Conservation (phyloP, 352 stramenopile genomes). For the Phytopythium aichiense region DNA sequence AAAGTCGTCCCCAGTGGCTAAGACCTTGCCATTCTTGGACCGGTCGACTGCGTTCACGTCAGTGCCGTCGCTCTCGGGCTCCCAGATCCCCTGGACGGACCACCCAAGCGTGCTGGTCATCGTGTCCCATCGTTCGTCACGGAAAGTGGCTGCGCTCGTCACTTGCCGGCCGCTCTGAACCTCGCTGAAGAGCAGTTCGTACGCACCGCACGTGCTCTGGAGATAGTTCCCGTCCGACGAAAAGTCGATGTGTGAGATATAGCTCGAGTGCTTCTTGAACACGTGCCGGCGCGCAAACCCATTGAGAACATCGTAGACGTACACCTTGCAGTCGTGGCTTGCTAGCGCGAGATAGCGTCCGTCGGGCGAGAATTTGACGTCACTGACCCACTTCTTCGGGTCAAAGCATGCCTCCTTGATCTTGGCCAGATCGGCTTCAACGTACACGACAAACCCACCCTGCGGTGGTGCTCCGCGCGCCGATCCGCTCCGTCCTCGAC, state of each 20-base stretch:
- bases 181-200: slow-evolving; percentile 91
- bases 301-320: slow-evolving; percentile 74
- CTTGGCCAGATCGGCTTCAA: slow-evolving; percentile 35
- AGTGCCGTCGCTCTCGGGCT: slow-evolving; percentile 63
- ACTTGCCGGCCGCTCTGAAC: slow-evolving; percentile 61
- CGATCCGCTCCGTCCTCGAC: background rate
- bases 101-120: slow-evolving; percentile 87
- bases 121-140: slow-evolving; percentile 89
- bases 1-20: slow-evolving; percentile 82
- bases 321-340: slow-evolving; percentile 71
- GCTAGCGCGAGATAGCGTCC: slow-evolving; percentile 52
- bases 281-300: slow-evolving; percentile 51
- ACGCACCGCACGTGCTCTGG: slow-evolving; percentile 75
- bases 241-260: slow-evolving; percentile 78
- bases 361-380: slow-evolving; percentile 72
- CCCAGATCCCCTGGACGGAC: slow-evolving; percentile 90
- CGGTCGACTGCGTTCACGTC: slow-evolving; percentile 79
- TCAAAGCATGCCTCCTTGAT: slow-evolving; percentile 48
- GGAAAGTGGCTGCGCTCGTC: slow-evolving; percentile 68
- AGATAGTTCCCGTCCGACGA: slow-evolving; percentile 57
- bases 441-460: slow-evolving; percentile 64
- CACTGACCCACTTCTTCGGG: slow-evolving; percentile 64
- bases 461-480: background rate
- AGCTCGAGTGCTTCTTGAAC: slow-evolving; percentile 83
- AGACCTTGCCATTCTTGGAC: slow-evolving; percentile 50